Percentiles rank a stretch among this genome's conserved stretches.
Evolutionary conservation across 106 monocot genomes (phyloP).

Genomic region (Acanthochlamys bracteata): DNA sequence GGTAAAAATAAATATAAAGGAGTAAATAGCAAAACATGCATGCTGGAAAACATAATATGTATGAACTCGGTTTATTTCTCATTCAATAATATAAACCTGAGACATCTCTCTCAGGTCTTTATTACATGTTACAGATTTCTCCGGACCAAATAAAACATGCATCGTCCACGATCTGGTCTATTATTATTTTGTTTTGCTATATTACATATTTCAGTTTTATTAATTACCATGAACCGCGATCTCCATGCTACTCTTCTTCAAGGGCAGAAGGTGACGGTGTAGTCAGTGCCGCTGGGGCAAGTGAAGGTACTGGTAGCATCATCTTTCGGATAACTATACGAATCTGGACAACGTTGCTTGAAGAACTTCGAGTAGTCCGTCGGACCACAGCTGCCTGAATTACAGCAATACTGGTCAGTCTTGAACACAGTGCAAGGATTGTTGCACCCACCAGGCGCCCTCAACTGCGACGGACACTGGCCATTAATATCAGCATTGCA

Average conservation of each 20-base stretch:
- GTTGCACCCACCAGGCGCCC: slow-evolving; percentile 35
- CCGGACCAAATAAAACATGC: too few species aligned
- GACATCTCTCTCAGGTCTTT: too few species aligned
- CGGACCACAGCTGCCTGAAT: slow-evolving; percentile 5
- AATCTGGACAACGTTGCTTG: slow-evolving; percentile 17
- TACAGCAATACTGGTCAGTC: slow-evolving; percentile 31
- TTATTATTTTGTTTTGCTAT: too few species aligned
- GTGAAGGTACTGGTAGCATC: slow-evolving; percentile 24
- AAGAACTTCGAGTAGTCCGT: slow-evolving; percentile 24
- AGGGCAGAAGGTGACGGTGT: slow-evolving; percentile 25
- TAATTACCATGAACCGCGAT: too few species aligned
- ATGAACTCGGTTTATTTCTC: too few species aligned
- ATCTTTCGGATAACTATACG: slow-evolving; percentile 29
- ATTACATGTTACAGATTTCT: too few species aligned
- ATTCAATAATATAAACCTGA: too few species aligned
- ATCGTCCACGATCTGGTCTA: too few species aligned
- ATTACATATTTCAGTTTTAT: too few species aligned
- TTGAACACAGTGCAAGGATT: slow-evolving; percentile 41
- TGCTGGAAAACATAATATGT: too few species aligned
- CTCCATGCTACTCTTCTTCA: neutral
- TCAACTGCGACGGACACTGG: slow-evolving; percentile 9
- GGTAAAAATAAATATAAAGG: too few species aligned
- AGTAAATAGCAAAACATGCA: too few species aligned
- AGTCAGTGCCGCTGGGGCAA: slow-evolving; percentile 15
- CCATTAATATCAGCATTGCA: slow-evolving; percentile 21